phyloP scores from a whole-genome alignment of 257 asterid species.

The Rubia yunnanensis region DNA sequence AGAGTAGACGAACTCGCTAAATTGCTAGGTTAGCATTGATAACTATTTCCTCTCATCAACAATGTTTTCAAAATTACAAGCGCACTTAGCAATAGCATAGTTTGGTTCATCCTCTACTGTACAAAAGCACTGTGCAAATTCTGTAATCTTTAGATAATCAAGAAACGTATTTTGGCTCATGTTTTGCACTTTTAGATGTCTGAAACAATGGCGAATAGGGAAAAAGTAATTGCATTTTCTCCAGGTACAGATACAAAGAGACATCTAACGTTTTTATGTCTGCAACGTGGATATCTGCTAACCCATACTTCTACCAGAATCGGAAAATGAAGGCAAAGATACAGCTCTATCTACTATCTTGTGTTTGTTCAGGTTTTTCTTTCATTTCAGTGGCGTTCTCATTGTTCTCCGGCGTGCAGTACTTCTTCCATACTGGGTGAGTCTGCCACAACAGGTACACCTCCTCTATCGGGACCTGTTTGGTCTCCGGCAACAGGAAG shows the following conservation, averaged over 20 bases:
- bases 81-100: background rate
- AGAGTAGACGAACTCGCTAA: conserved; percentile 91
- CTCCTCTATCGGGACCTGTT: conserved; percentile 95
- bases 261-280: too few relatives aligned
- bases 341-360: background rate
- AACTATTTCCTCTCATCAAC: background rate
- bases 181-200: background rate
- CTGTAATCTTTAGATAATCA: background rate
- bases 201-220: too few relatives aligned
- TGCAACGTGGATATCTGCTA: background rate
- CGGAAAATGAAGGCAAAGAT: too few relatives aligned
- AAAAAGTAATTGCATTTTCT: too few relatives aligned
- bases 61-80: background rate
- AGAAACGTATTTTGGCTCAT: background rate
- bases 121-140: background rate
- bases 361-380: background rate
- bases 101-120: background rate
- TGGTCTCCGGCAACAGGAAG: conserved; percentile 86
- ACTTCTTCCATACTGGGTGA: conserved; percentile 86
- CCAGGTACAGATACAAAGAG: background rate
- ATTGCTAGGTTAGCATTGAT: conserved; percentile 35
- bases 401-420: conserved; percentile 21
- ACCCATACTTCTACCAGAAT: background rate
- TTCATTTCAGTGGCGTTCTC: background rate
- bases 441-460: conserved; percentile 54